Evolutionary conservation across 371 early-diverging fungal species (phyloP), one percentile per base, ranked within the genome.

Genomic region (Gilbertella persicaria): DNA sequence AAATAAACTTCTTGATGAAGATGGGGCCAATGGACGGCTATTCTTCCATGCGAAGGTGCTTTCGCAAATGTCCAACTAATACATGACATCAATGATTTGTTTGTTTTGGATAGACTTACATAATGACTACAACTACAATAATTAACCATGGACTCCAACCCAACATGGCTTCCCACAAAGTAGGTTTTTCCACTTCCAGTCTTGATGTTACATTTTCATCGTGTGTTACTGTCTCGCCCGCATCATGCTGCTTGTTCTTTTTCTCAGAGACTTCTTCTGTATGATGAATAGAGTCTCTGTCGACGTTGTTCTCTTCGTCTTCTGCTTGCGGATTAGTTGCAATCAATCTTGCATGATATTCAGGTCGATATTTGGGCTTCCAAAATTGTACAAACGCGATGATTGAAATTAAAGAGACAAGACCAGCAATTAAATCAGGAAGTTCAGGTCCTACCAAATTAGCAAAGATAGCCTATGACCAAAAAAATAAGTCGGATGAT

Each of bases 91-190:
- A 25, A 23, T 25, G 16, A n/a, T 3, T 49, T 10, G 1, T 2
- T 14, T 8, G 21, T 13, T n/a, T 21, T 29, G n/a, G 4, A 38
- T 5, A 38, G n/a, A 14, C 64, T 54, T 64, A 70, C 58, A 75
- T 73, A 42, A 78, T 75, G 20, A 78, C 79, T 2, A 75, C 45
- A 2, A 75, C 55, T 1, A 71, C 71, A 46, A 78, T 78, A 16
- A 67, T 51, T 5, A 65, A 20, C 79, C 79, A 78, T 1, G 79
- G 79, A 30, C 68, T 68, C 79, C 79, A 78, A 13, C 73, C 75
- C 7, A 78, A 26, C 0, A 71, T 10, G 9, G 64, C 57, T 38
- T 78, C 73, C 19, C 55, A 59, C 13, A 66, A 2, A 5, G 52
- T 68, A 3, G 71, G 73, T 25, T 72, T 74, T 33, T 45, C 39